A percentile compares a stretch with the other conserved stretches of the same genome.
phyloP scores from a whole-genome alignment of 768 basidiomycete species.

The Candolleomyces aberdarensis region DNA sequence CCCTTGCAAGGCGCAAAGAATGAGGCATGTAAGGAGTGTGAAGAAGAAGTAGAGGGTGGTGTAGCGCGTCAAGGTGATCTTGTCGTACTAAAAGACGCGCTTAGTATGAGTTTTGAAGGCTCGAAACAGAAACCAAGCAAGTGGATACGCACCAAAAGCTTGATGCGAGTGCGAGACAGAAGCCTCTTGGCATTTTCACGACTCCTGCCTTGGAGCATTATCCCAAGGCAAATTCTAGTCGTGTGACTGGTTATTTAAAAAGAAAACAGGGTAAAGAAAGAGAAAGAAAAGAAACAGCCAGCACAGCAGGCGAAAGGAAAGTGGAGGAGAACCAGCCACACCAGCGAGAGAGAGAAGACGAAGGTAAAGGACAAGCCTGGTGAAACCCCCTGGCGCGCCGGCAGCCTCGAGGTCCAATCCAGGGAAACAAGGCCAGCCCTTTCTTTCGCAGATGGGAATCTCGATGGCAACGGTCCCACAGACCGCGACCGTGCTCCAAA shows the following conservation, averaged over 20 bases:
- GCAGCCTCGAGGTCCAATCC: not conserved
- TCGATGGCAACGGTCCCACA: not conserved
- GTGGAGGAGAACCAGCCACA: not conserved
- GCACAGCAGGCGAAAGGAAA: not conserved
- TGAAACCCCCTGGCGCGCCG: not conserved
- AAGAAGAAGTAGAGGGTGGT: slow-evolving; percentile 48
- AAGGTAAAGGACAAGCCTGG: not conserved
- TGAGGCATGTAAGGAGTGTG: slow-evolving; percentile 37
- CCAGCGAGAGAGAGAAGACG: not conserved
- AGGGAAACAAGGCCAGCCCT: no score
- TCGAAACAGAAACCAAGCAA: not conserved
- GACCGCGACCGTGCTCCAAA: no score
- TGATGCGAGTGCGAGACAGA: slow-evolving; percentile 20
- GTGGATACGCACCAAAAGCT: slow-evolving; percentile 23
- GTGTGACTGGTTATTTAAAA: not conserved
- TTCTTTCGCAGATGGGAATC: not conserved
- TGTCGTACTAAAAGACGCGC: slow-evolving; percentile 33
- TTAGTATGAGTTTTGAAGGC: not conserved
- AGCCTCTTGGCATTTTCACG: slow-evolving; percentile 1
- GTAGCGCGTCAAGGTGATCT: slow-evolving; percentile 47
- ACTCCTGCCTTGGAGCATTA: not conserved
- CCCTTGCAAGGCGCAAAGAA: slow-evolving; percentile 39
- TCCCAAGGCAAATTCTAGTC: not conserved
- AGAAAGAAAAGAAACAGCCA: not conserved
- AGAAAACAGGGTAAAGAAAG: not conserved